Evolutionary conservation across 2,329 filamentous ascomycete species (phyloP).

Genomic region (Trichoderma sp.): DNA sequence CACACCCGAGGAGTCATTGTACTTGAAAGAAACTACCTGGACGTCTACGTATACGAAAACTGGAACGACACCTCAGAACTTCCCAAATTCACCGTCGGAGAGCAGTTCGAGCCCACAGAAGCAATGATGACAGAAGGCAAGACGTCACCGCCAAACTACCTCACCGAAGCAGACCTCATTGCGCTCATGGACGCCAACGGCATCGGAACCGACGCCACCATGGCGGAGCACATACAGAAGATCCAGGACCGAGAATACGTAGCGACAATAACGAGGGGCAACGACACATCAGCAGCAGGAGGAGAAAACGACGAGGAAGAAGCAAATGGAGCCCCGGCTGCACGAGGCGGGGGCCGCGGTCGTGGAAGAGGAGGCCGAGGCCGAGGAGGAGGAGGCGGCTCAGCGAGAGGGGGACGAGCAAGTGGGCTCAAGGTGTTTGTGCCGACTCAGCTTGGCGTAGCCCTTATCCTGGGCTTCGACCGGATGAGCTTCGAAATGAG

Average conservation of each 20-base stretch:
- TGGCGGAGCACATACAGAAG: slow-evolving; percentile 97
- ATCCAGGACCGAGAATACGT: slow-evolving; percentile 92
- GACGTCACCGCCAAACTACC: slow-evolving; percentile 79
- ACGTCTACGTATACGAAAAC: slow-evolving; percentile 94
- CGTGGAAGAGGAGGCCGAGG: slow-evolving; percentile 51
- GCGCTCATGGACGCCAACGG: slow-evolving; percentile 98
- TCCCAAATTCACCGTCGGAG: slow-evolving; percentile 77
- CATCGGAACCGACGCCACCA: slow-evolving; percentile 97
- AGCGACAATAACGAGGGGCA: slow-evolving; percentile 58
- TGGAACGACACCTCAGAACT: slow-evolving; percentile 89
- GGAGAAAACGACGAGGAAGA: slow-evolving; percentile 44
- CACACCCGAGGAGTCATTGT: slow-evolving; percentile 82
- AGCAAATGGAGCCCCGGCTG: slow-evolving; percentile 43
- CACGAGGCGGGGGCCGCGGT: slow-evolving; percentile 54
- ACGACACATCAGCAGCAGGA: slow-evolving; percentile 43
- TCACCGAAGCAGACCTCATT: slow-evolving; percentile 95
- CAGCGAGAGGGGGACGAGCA: slow-evolving; percentile 48
- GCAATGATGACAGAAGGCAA: slow-evolving; percentile 90
- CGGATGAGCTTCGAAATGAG: slow-evolving; percentile 91
- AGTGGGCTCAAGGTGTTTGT: slow-evolving; percentile 80
- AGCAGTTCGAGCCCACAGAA: slow-evolving; percentile 84
- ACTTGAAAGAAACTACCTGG: slow-evolving; percentile 86
- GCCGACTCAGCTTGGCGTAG: slow-evolving; percentile 87
- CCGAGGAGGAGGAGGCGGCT: slow-evolving; percentile 43
- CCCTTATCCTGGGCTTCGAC: slow-evolving; percentile 92